Conservation (phyloP, 106 monocot species). For the Allium cepa region DNA sequence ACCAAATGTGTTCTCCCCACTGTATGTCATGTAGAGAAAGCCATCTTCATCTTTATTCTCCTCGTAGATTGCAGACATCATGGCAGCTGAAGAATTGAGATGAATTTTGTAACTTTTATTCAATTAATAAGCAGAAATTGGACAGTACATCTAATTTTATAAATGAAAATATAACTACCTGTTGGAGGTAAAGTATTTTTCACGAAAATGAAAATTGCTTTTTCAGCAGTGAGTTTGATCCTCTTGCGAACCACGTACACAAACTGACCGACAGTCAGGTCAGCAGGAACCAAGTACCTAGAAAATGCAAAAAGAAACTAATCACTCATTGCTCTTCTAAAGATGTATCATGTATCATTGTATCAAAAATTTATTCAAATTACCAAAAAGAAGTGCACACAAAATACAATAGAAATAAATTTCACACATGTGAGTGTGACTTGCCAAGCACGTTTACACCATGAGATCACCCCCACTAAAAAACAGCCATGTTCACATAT, state of each 20-base stretch:
- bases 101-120: too few relatives aligned
- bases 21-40: conserved; percentile 94
- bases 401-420: too few relatives aligned
- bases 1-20: conserved; percentile 86
- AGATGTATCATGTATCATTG: too few relatives aligned
- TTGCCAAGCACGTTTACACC: too few relatives aligned
- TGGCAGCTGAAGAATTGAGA: conserved; percentile 28
- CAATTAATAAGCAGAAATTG: neutral
- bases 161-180: conserved; percentile 23
- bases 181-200: conserved; percentile 72
- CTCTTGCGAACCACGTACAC: conserved; percentile 85
- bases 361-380: too few relatives aligned
- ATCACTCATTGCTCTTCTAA: too few relatives aligned
- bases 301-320: too few relatives aligned
- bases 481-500: too few relatives aligned
- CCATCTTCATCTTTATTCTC: conserved; percentile 89
- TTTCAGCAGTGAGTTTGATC: conserved; percentile 80
- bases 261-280: conserved; percentile 74
- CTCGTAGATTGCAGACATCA: conserved; percentile 87
- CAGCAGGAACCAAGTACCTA: conserved; percentile 59
- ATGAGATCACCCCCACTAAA: too few relatives aligned
- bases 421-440: too few relatives aligned
- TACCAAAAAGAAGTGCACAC: too few relatives aligned
- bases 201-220: conserved; percentile 84
- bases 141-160: neutral